Percentiles rank a stretch among this genome's conserved stretches.
Evolutionary conservation across 1,139 yeast species (phyloP).

Genomic region (Yamadazyma songkhlaensis): DNA sequence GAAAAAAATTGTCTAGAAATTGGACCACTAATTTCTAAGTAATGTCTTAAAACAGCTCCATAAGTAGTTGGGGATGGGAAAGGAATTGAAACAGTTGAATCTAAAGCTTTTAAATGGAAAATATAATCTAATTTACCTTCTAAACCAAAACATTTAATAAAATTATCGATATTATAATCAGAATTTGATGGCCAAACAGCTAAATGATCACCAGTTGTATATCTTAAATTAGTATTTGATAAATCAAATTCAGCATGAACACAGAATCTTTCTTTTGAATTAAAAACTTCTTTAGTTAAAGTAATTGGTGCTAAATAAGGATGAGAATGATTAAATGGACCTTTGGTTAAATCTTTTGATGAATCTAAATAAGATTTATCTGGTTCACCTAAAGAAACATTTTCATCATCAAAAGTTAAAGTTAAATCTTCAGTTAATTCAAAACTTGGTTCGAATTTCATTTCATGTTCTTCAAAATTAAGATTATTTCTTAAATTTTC

Average conservation of each 20-base stretch:
- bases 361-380: conserved; percentile 54
- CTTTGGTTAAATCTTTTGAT: conserved; percentile 46
- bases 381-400: conserved; percentile 84
- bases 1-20: conserved; percentile 85
- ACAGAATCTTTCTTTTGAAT: conserved; percentile 67
- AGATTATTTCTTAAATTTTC: conserved; percentile 65
- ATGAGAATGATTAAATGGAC: conserved; percentile 81
- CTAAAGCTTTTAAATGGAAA: conserved; percentile 67
- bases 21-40: conserved; percentile 89
- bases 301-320: conserved; percentile 79
- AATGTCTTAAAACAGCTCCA: conserved; percentile 82
- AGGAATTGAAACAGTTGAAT: conserved; percentile 68
- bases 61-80: conserved; percentile 92
- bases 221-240: conserved; percentile 69
- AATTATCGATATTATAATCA: conserved; percentile 64
- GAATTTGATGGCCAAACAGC: conserved; percentile 95
- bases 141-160: conserved; percentile 64
- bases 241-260: conserved; percentile 89
- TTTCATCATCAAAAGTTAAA: conserved; percentile 27
- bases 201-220: conserved; percentile 93
- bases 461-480: conserved; percentile 72
- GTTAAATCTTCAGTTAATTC: conserved; percentile 37
- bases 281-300: conserved; percentile 67
- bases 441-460: conserved; percentile 72
- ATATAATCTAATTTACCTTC: conserved; percentile 51